Conservation (phyloP, 495 filamentous ascomycete species). For the Aspergillus nidulans region DNA sequence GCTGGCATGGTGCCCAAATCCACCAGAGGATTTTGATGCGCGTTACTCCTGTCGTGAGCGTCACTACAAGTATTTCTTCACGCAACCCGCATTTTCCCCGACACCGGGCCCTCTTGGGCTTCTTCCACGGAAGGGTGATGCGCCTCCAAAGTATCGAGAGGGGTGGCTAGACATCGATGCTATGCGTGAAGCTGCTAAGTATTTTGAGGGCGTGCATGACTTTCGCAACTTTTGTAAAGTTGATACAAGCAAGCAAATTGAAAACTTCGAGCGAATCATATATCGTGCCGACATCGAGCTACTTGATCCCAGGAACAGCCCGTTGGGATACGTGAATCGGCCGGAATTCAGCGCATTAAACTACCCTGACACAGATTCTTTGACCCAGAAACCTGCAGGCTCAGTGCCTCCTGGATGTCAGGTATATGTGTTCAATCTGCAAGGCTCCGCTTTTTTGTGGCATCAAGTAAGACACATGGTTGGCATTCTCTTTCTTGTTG, state of each 20-base stretch:
- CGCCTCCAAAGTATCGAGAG: constrained; percentile 34
- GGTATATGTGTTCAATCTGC: constrained; percentile 79
- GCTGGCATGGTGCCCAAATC: constrained; percentile 87
- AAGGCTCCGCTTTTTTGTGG: constrained; percentile 95
- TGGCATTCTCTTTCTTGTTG: constrained; percentile 80
- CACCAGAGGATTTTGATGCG: constrained; percentile 75
- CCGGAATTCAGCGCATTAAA: constrained; percentile 32
- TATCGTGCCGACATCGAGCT: constrained; percentile 71
- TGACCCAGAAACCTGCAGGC: constrained; percentile 16
- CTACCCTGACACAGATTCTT: constrained; percentile 12
- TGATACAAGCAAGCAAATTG: constrained; percentile 79
- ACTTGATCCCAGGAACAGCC: constrained; percentile 46
- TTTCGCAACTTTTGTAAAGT: constrained; percentile 97
- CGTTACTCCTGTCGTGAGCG: constrained; percentile 90
- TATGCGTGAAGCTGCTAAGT: constrained; percentile 76
- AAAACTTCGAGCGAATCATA: constrained; percentile 73
- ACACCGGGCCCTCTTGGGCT: constrained; percentile 37
- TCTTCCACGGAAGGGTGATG: constrained; percentile 18
- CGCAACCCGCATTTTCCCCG: constrained; percentile 79
- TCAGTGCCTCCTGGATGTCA: constrained; percentile 42
- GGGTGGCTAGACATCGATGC: constrained; percentile 75
- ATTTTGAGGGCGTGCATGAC: constrained; percentile 80
- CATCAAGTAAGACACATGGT: constrained; percentile 96
- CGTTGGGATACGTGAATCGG: constrained; percentile 33
- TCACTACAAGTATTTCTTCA: constrained; percentile 95